Base-by-base conservation (phyloP, 768 basidiomycete species). In the Suillus placidus region DNA sequence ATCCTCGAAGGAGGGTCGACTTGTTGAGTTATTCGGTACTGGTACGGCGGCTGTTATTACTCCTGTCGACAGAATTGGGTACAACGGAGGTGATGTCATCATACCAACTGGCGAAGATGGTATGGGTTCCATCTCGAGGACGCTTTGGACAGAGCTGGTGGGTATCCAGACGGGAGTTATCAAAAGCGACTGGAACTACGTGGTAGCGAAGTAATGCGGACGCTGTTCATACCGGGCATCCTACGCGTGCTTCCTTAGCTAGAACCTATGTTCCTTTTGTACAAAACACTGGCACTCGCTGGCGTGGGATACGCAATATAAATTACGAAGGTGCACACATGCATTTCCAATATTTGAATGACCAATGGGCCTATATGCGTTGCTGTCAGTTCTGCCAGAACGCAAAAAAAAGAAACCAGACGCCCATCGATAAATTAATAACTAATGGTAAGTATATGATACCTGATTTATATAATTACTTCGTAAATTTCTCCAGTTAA, bases 151-250 rank as follows among this genome's bases (percentile, higher is more conserved):
- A 61, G 77, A 83, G 66, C 80, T 88, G 3, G 78, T 80, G 10
- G 84, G 80, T 6, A 88, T 92, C 64, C 94, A 97, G 77, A 89
- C 87, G 67, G 94, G 94, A 5, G 77, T 79, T 67, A 88, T 94
- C 63, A 80, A 85, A 51, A 92, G 91, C 73, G 87, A 90, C 34
- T 97, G 94, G 94, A 91, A 87, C 73, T 88, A 91, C 35, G 73
- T 82, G 12, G 85, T 83, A 6, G 51, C 67, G 35, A 70, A 77
- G 57, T 76, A 74, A 60, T 52, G 38, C n/a, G 26, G 14, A 34
- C 30, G 13, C 16, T 10, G 9, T 6, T 42, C 57, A 23, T 43
- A 34, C 23, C n/a, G 34, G 20, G 9, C 45, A 49, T 43, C 26
- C 26, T 61, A 42, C 30, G 7, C 1, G 9, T 38, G 23, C 35